Conservation (phyloP, 495 filamentous ascomycete genomes). For the Podospora fimiseda region DNA sequence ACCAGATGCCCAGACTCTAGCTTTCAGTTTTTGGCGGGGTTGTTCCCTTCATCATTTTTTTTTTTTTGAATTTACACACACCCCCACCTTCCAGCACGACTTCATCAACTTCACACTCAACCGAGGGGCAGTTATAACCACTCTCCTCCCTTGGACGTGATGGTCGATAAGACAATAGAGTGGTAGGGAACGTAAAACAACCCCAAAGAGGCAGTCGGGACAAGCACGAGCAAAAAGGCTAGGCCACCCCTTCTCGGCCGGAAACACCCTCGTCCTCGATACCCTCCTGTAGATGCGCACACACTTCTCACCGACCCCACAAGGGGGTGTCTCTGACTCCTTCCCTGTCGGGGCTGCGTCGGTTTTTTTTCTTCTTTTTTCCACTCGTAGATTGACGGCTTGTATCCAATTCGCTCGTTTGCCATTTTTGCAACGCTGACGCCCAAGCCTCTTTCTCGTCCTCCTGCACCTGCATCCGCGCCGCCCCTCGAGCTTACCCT, state of each 20-base stretch:
- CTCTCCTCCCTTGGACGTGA: background rate
- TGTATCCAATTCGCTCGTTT: conserved; percentile 20
- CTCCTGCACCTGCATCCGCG: conserved; percentile 9
- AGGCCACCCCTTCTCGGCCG: conserved; percentile 3
- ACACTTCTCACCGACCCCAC: conserved; percentile 25
- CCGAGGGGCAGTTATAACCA: background rate
- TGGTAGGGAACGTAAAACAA: background rate
- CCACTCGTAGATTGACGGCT: conserved; percentile 12
- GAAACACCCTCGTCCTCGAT: conserved; percentile 4
- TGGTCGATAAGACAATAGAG: background rate
- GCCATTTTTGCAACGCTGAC: conserved; percentile 19
- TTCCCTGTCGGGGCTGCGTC: conserved; percentile 16
- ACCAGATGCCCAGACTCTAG: background rate
- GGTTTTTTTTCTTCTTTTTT: conserved; percentile 20
- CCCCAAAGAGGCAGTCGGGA: conserved; percentile 3
- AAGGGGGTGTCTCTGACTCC: conserved; percentile 17
- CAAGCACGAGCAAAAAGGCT: background rate
- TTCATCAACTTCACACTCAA: background rate
- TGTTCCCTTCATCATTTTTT: background rate
- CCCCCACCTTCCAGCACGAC: background rate
- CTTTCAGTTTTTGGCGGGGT: conserved; percentile 1
- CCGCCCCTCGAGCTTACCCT: conserved; percentile 24
- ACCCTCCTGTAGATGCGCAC: background rate
- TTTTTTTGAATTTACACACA: background rate
- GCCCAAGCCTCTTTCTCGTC: conserved; percentile 19